phyloP scores from a whole-genome alignment of 768 basidiomycete genomes.

The Grammothele lineata region DNA sequence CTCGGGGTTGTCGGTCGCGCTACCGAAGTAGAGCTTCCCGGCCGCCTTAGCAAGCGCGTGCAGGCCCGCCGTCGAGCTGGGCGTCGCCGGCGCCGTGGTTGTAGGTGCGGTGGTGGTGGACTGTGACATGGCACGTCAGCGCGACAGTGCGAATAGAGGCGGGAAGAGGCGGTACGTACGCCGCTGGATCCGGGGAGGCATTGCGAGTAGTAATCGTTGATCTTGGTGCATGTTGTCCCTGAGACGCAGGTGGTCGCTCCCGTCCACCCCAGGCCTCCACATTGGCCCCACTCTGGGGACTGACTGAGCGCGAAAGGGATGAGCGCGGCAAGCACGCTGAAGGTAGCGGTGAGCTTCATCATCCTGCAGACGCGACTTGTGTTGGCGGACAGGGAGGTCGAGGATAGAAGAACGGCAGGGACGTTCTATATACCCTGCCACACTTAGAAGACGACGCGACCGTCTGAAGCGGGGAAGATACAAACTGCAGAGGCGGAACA shows the following conservation, averaged over 20 bases:
- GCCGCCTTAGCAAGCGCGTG: slow-evolving; percentile 35
- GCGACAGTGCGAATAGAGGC: background rate
- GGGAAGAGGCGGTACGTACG: slow-evolving; percentile 6
- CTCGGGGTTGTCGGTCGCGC: slow-evolving; percentile 45
- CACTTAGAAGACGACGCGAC: too few species aligned
- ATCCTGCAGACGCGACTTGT: background rate
- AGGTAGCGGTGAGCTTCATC: slow-evolving; percentile 22
- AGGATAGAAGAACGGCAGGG: too few species aligned
- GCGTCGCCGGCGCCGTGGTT: background rate
- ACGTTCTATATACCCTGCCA: background rate
- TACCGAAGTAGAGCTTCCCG: slow-evolving; percentile 44
- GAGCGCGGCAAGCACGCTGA: slow-evolving; percentile 25
- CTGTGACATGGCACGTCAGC: background rate
- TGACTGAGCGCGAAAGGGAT: slow-evolving; percentile 23
- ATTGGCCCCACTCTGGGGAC: slow-evolving; percentile 26
- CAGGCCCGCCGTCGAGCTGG: slow-evolving; percentile 19
- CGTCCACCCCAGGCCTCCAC: slow-evolving; percentile 34
- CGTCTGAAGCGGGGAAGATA: too few species aligned
- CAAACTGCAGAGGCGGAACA: too few species aligned
- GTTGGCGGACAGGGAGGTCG: too few species aligned
- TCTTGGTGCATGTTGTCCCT: slow-evolving; percentile 33
- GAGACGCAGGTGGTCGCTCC: slow-evolving; percentile 35
- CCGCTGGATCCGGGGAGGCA: slow-evolving; percentile 34
- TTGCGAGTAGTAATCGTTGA: slow-evolving; percentile 41
- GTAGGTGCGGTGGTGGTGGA: background rate